phyloP scores from a whole-genome alignment of 2,329 filamentous ascomycete species.

The Fusarium sp. region DNA sequence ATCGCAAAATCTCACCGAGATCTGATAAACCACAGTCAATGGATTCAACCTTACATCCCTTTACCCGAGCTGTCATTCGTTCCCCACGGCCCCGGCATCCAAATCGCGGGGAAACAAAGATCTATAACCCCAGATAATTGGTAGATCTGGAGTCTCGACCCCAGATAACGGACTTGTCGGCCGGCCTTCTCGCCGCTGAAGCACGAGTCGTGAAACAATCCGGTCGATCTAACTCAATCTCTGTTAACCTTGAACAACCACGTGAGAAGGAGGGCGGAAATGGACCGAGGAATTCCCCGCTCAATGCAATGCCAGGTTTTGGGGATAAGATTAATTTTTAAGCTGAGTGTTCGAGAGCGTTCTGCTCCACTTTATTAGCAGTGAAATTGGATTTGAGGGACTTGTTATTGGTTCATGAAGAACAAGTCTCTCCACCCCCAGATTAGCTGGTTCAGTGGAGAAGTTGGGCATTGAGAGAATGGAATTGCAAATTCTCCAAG shows the following conservation, averaged over 20 bases:
- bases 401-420: not conserved
- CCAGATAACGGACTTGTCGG: not conserved
- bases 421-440: constrained; percentile 13
- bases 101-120: constrained; percentile 3
- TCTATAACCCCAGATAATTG: not conserved
- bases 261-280: not conserved
- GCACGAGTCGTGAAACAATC: not conserved
- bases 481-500: constrained; percentile 12
- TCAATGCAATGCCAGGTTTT: not conserved
- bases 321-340: not conserved
- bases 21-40: not conserved
- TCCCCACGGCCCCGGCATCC: not conserved
- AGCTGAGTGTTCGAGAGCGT: constrained; percentile 12
- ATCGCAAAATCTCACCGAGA: not conserved
- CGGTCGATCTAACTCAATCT: not conserved
- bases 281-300: not conserved
- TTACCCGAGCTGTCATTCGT: not conserved
- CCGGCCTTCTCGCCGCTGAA: constrained; percentile 1
- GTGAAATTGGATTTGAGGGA: not conserved
- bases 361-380: constrained; percentile 20
- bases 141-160: not conserved
- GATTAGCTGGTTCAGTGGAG: constrained; percentile 23
- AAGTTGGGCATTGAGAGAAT: constrained; percentile 5
- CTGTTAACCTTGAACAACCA: not conserved
- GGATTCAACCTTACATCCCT: not conserved